phyloP scores from a whole-genome alignment of 2,329 filamentous ascomycete genomes.

The Macrophomina pseudophaseolina region DNA sequence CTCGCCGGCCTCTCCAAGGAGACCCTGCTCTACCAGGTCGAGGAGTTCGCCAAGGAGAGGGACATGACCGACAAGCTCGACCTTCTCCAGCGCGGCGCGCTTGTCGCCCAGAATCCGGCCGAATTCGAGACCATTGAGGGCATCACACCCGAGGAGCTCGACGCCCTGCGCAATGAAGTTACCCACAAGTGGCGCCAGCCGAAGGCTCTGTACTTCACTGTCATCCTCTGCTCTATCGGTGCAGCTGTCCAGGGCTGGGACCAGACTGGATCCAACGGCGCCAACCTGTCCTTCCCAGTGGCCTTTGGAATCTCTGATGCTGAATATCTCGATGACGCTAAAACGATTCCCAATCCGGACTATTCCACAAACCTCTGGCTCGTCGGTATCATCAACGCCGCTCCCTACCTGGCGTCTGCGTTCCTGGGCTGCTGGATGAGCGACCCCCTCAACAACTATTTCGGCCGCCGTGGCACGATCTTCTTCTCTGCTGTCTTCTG shows the following conservation, averaged over 20 bases:
- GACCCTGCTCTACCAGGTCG: constrained; percentile 60
- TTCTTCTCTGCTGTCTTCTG: constrained; percentile 37
- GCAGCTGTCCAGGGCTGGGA: constrained; percentile 73
- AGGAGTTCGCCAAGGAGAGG: constrained; percentile 66
- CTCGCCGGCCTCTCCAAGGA: constrained; percentile 60
- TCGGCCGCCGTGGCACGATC: constrained; percentile 40
- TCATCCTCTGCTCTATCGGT: constrained; percentile 70
- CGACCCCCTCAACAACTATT: constrained; percentile 36
- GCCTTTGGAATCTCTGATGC: constrained; percentile 57
- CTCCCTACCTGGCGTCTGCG: constrained; percentile 30
- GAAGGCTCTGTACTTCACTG: constrained; percentile 67
- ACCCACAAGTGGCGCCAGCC: constrained; percentile 67
- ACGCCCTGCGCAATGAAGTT: constrained; percentile 64
- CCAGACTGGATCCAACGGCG: constrained; percentile 59
- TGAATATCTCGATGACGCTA: constrained; percentile 31
- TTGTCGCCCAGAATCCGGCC: constrained; percentile 73
- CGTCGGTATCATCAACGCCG: constrained; percentile 35
- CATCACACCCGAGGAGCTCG: constrained; percentile 65
- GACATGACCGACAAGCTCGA: constrained; percentile 63
- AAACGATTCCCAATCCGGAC: constrained; percentile 27
- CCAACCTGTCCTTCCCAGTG: constrained; percentile 65
- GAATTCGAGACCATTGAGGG: constrained; percentile 67
- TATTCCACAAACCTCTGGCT: constrained; percentile 38
- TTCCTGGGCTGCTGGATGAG: constrained; percentile 34
- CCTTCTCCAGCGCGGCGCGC: constrained; percentile 70